Evolutionary conservation across 441 rosid species (phyloP).

Genomic region (Erodium texanum): DNA sequence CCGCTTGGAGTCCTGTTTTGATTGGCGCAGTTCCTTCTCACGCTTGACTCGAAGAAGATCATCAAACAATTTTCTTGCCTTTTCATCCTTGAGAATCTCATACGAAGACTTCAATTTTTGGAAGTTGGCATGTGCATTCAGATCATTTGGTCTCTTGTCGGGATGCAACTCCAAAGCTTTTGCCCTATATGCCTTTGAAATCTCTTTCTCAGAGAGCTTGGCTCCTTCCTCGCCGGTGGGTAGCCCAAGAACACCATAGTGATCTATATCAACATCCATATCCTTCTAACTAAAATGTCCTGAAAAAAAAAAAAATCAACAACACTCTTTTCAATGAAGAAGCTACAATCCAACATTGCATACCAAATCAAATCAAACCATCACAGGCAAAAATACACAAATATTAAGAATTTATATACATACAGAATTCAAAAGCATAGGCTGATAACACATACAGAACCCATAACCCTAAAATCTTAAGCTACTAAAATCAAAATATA

Average conservation of each 20-base stretch:
- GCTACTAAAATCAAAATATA: no score
- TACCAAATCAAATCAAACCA: no score
- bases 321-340: no score
- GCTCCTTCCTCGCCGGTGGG: conserved; percentile 85
- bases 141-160: conserved; percentile 73
- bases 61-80: conserved; percentile 66
- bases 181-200: no score
- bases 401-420: no score
- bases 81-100: conserved; percentile 68
- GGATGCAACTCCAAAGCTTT: conserved; percentile 83
- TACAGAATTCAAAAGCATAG: no score
- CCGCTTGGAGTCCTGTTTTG: conserved; percentile 57
- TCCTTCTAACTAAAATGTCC: no score
- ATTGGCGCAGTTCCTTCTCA: conserved; percentile 42
- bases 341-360: no score
- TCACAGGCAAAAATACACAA: no score
- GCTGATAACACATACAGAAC: no score
- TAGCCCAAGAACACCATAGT: conserved; percentile 65
- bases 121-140: conserved; percentile 63
- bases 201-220: conserved; percentile 56
- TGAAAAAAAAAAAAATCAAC: no score
- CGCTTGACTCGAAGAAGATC: conserved; percentile 65
- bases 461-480: no score
- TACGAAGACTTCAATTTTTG: conserved; percentile 71
- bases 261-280: conserved; percentile 46